Conservation (phyloP, 2,329 filamentous ascomycete species). For the Rhexocercosporidium sp. region DNA sequence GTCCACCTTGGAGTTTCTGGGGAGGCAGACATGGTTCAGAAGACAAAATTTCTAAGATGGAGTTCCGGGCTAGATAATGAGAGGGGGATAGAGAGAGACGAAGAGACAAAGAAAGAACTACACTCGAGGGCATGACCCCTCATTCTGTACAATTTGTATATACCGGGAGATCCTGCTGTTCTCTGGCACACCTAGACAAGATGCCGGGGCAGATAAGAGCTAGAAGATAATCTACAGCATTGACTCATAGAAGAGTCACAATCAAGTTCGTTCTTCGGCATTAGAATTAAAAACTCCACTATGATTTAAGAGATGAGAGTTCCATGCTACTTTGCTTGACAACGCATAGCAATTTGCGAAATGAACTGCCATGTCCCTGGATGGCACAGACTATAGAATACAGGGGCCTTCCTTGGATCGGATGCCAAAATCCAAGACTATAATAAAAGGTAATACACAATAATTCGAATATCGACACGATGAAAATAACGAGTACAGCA, state of each 20-base stretch:
- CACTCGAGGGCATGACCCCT: neutral
- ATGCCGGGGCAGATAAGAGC: neutral
- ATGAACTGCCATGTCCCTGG: no score
- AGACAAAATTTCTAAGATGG: conserved; percentile 6
- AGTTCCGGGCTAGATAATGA: conserved; percentile 1
- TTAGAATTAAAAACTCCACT: neutral
- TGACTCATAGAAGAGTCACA: neutral
- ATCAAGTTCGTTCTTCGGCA: neutral
- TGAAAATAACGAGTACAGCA: no score
- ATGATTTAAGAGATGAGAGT: no score
- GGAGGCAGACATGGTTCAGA: neutral
- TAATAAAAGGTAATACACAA: no score
- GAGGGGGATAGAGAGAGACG: neutral
- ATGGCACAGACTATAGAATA: no score
- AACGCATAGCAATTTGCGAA: no score
- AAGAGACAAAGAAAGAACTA: neutral
- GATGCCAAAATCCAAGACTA: no score
- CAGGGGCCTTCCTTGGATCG: no score
- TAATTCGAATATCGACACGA: no score
- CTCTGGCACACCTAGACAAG: neutral
- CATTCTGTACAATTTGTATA: neutral
- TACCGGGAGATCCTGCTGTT: neutral
- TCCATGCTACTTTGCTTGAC: no score
- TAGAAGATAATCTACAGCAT: neutral
- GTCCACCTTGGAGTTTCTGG: conserved; percentile 10